Percentiles rank a stretch among this genome's conserved stretches.
Evolutionary conservation across 2,329 filamentous ascomycete genomes (phyloP).

Genomic region (Ophiostoma tasmaniense): DNA sequence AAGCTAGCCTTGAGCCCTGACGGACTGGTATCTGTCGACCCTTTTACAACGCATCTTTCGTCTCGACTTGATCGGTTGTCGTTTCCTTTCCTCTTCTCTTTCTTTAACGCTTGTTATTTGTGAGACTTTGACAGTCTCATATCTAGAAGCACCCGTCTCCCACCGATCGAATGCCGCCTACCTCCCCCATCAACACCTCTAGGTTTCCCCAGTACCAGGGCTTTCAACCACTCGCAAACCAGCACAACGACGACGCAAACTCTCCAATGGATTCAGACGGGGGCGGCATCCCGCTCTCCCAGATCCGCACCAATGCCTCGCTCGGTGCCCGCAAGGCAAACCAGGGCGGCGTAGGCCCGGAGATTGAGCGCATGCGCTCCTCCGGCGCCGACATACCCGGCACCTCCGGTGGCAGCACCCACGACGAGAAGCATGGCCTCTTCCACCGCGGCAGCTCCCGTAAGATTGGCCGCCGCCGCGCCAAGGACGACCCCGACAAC

Average conservation of each 20-base stretch:
- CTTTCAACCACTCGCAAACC: constrained; percentile 20
- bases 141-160: background rate
- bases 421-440: constrained; percentile 38
- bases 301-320: constrained; percentile 46
- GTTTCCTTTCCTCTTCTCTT: background rate
- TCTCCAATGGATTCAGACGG: constrained; percentile 26
- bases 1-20: constrained; percentile 15
- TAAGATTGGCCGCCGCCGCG: constrained; percentile 41
- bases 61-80: background rate
- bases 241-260: constrained; percentile 10
- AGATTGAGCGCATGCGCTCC: constrained; percentile 13
- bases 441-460: constrained; percentile 27
- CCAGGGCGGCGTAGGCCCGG: constrained; percentile 26
- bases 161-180: constrained; percentile 13
- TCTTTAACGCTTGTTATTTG: background rate
- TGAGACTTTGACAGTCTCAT: constrained; percentile 15
- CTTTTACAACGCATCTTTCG: background rate
- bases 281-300: constrained; percentile 47
- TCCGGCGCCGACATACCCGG: constrained; percentile 22
- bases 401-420: constrained; percentile 26
- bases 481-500: constrained; percentile 31
- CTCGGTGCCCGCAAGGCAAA: constrained; percentile 38
- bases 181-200: constrained; percentile 18
- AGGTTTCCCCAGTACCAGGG: constrained; percentile 22
- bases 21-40: constrained; percentile 7